phyloP scores from a whole-genome alignment of 1,284 basidiomycete species.

The Flammula alnicola region DNA sequence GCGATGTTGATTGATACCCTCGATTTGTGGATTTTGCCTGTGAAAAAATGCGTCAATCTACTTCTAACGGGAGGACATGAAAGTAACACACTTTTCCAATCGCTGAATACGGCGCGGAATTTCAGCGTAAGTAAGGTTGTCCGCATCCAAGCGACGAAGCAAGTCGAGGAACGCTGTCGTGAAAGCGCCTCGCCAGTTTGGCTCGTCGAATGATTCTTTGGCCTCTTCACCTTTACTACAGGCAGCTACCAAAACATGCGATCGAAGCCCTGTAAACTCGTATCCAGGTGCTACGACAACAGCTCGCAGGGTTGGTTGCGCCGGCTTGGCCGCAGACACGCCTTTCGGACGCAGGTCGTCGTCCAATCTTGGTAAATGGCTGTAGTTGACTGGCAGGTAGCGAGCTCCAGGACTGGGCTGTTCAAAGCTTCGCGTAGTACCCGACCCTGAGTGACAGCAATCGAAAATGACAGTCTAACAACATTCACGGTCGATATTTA shows the following conservation, averaged over 20 bases:
- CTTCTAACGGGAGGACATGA: not conserved
- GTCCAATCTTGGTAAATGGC: too few relatives aligned
- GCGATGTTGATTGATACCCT: constrained; percentile 6
- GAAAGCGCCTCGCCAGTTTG: constrained; percentile 17
- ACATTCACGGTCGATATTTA: not conserved
- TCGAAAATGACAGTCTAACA: constrained; percentile 22
- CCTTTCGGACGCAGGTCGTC: too few relatives aligned
- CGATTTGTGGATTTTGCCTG: constrained; percentile 18
- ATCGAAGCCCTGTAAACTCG: too few relatives aligned
- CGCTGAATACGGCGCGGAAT: constrained; percentile 14
- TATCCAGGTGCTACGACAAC: too few relatives aligned
- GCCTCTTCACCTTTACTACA: constrained; percentile 20
- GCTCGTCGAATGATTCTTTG: too few relatives aligned
- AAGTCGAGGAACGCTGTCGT: constrained; percentile 19
- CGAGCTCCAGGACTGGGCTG: not conserved
- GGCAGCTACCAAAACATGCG: constrained; percentile 19
- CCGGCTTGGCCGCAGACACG: too few relatives aligned
- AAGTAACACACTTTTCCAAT: constrained; percentile 8
- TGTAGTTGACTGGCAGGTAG: constrained; percentile 3
- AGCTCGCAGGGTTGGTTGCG: too few relatives aligned
- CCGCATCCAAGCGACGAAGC: constrained; percentile 9
- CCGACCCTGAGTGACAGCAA: constrained; percentile 20
- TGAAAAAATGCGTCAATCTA: not conserved
- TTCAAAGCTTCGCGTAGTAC: constrained; percentile 3
- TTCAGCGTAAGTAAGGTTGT: constrained; percentile 19